Base-by-base conservation (phyloP, 2,329 filamentous ascomycete genomes). In the Neodidymelliopsis sp. region DNA sequence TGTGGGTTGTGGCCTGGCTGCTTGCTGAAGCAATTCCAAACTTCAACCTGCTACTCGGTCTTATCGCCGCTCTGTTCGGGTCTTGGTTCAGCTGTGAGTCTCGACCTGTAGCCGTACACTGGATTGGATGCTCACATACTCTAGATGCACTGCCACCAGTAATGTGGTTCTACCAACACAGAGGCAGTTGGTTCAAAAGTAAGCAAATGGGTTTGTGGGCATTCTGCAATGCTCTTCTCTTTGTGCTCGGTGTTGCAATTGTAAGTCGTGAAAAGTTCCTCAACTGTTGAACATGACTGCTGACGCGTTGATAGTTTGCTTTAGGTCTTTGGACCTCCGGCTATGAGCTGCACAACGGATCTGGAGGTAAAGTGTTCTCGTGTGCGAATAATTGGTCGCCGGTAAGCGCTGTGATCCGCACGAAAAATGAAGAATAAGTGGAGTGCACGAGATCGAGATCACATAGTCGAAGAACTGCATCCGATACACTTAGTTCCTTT, bases 11-110 rank as follows among this genome's bases (percentile, higher is more conserved):
- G 4, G 83, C 85, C 2, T 88, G 84, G 78, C 70, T 90, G 49
- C 85, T 91, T 49, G 85, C 87, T 4, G 81, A 87, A 64, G 83
- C 84, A 0, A 85, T 90, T 6, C 88, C 88, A 0, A 81, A 84
- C 37, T 91, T 90, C 74, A 84, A 83, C 63, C 78, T 84, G 35
- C 74, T 90, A 7, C 74, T 90, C n/a, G 82, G 82, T 4, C 71
- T 90, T 25, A 82, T 89, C 20, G 65, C 64, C 8, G 65, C 85
- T 2, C 70, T 88, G 2, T 88, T 89, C 51, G 83, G 81, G 15
- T 84, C 79, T 43, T 89, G 86, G 86, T 89, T 89, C 68, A 85
- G 82, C 42, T 81, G 71, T 75, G 62, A 71, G 41, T 79, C 16
- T 8, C 9, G n/a, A 23, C n/a, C 7, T 0, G 10, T 8, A 19